Percentiles rank a stretch among this genome's conserved stretches.
phyloP scores from a whole-genome alignment of 2,329 filamentous ascomycete genomes.

The Penicillium concentricum region DNA sequence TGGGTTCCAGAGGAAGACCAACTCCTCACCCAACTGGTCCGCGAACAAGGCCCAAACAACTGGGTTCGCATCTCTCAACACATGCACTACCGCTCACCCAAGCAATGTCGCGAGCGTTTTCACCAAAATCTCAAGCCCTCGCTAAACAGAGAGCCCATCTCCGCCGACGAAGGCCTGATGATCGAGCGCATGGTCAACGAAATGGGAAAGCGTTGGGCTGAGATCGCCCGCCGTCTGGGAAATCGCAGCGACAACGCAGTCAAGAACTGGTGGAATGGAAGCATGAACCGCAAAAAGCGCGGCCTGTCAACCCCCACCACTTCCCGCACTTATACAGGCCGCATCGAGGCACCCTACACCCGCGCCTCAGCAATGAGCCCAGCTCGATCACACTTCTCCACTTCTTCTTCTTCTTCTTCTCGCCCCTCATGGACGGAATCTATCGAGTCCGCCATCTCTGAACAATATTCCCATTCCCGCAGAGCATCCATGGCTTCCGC shows the following conservation, averaged over 20 bases:
- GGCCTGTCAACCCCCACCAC: slow-evolving; percentile 37
- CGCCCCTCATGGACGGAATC: slow-evolving; percentile 25
- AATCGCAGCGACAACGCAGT: slow-evolving; percentile 92
- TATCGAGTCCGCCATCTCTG: slow-evolving; percentile 12
- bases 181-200: slow-evolving; percentile 76
- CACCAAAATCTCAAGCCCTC: slow-evolving; percentile 86
- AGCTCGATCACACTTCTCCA: slow-evolving; percentile 29
- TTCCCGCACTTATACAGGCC: slow-evolving; percentile 37
- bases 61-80: slow-evolving; percentile 83
- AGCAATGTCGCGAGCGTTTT: slow-evolving; percentile 92
- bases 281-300: slow-evolving; percentile 74
- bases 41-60: slow-evolving; percentile 72
- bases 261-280: slow-evolving; percentile 98
- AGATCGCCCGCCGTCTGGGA: slow-evolving; percentile 78
- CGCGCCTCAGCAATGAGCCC: slow-evolving; percentile 34
- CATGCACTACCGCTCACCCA: slow-evolving; percentile 76
- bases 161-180: slow-evolving; percentile 64
- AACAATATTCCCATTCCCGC: slow-evolving; percentile 20
- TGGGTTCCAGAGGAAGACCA: slow-evolving; percentile 79
- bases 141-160: slow-evolving; percentile 72
- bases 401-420: slow-evolving; percentile 25
- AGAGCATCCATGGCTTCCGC: slow-evolving; percentile 26
- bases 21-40: slow-evolving; percentile 68
- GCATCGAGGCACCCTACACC: slow-evolving; percentile 41
- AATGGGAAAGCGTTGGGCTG: slow-evolving; percentile 87